Evolutionary conservation across 805 yeast genomes (phyloP), one percentile per base, ranked within the genome.

Genomic region (Suhomyces canberraensis): DNA sequence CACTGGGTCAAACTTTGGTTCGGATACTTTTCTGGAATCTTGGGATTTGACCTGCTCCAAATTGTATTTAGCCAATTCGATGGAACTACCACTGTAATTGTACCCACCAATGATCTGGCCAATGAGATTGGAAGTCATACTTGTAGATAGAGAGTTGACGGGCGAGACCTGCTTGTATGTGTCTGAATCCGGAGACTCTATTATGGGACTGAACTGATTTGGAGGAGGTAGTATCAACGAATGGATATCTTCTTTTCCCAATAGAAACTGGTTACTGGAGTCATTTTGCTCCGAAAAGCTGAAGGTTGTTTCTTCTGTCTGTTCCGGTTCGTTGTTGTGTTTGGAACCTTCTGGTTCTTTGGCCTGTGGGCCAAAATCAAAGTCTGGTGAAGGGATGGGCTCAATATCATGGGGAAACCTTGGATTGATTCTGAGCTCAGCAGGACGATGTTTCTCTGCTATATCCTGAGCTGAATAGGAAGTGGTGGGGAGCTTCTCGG

Each of bases 41-140:
- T 25, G 29, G 2, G 37, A 34, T 19, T 16, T 26, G 16, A 16
- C 27, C 13, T 18, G 15, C 13, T 25, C 26, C 16, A 36, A 25
- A 15, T 36, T 29, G 20, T 25, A 27, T 31, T 35, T 32, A 13
- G 35, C 14, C 16, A 40, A 19, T 3, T 47, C 52, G 2, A 50
- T 29, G 8, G 56, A 47, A 22, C 58, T 58, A 31, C 45, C 50
- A 32, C 58, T 56, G 40, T 54, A 52, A 30, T 57, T 49, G 36
- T 60, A 60, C 17, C 51, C 48, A n/a, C 60, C 58, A 16, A 59
- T 50, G 8, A 60, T 53, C 51, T 51, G 58, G 17, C 58, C 60
- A 2, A 58, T 47, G 5, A 49, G 45, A 33, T 54, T 54, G 16
- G 65, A 58, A 30, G 33, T 43, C 14, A 46, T 21, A 16, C 59